These are phyloP conservation scores for Pseudohalonectria lignicola DNA, from an alignment of 2,329 filamentous ascomycete species.

Conservation along the genomic window DNA sequence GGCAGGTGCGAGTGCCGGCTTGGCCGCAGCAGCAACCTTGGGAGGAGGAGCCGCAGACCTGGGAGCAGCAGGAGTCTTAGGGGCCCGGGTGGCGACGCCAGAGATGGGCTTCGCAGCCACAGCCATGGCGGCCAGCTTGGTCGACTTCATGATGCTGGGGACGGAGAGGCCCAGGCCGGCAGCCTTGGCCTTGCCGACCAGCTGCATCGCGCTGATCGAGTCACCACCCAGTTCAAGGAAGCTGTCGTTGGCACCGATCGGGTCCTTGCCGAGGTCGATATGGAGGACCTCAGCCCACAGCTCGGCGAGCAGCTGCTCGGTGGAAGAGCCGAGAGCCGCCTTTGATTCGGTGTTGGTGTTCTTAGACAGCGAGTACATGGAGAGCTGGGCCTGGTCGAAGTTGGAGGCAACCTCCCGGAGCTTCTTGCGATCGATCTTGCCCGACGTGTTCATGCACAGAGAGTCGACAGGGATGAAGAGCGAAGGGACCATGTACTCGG, in stretches of 20 bases:
- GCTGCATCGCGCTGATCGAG: conserved; percentile 27
- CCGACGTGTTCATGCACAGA: conserved; percentile 13
- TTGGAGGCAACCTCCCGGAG: conserved; percentile 3
- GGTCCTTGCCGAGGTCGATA: conserved; percentile 2
- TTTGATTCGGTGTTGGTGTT: too few species aligned
- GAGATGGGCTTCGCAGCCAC: too few species aligned
- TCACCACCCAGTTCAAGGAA: conserved; percentile 26
- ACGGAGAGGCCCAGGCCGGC: too few species aligned
- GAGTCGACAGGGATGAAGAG: conserved; percentile 11
- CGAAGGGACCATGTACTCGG: conserved; percentile 17
- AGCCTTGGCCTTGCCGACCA: conserved; percentile 33
- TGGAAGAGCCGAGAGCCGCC: too few species aligned
- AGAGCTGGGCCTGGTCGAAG: background rate
- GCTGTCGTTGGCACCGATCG: conserved; percentile 14
- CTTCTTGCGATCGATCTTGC: conserved; percentile 15
- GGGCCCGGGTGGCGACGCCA: too few species aligned
- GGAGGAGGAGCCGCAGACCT: too few species aligned
- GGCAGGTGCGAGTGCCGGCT: too few species aligned
- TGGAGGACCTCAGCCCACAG: conserved; percentile 7
- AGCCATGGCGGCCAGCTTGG: too few species aligned
- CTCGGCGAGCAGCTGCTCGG: conserved; percentile 4
- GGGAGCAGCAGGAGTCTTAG: too few species aligned
- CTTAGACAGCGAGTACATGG: conserved; percentile 5
- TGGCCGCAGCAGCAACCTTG: too few species aligned
- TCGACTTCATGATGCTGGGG: too few species aligned